A percentile compares a stretch with the other conserved stretches of the same genome.
These are phyloP conservation scores for Ceratocystis harringtonii DNA, from an alignment of 2,329 filamentous ascomycete genomes.

Conservation along the genomic window DNA sequence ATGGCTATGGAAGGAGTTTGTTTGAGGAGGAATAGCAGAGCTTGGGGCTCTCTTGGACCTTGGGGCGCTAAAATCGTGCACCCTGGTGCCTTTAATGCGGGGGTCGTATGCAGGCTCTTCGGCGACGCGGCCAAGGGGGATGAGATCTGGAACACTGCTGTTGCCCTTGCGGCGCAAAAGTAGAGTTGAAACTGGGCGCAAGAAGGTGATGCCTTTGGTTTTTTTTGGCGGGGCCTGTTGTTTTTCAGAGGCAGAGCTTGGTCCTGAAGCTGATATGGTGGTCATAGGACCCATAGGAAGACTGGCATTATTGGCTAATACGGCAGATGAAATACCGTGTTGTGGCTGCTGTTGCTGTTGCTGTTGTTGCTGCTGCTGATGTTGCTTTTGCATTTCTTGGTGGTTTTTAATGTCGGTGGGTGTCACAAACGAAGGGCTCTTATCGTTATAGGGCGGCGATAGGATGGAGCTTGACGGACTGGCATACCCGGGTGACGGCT, in stretches of 20 bases:
- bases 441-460: conserved; percentile 19
- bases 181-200: conserved; percentile 44
- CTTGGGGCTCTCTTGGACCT: conserved; percentile 26
- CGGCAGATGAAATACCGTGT: not conserved
- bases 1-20: not conserved
- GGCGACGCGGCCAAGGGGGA: conserved; percentile 26
- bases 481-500: conserved; percentile 13
- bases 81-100: conserved; percentile 45
- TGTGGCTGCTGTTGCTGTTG: conserved; percentile 17
- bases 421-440: conserved; percentile 32
- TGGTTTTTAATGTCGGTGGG: conserved; percentile 34
- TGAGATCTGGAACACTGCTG: conserved; percentile 33
- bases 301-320: not conserved
- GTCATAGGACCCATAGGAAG: not conserved
- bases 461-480: conserved; percentile 10
- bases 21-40: conserved; percentile 12
- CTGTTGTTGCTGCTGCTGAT: conserved; percentile 10
- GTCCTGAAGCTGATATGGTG: conserved; percentile 19
- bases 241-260: conserved; percentile 27
- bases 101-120: conserved; percentile 43
- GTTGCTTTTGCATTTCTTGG: conserved; percentile 19
- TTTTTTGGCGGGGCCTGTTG: conserved; percentile 27
- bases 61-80: conserved; percentile 52
- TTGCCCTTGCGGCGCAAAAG: conserved; percentile 41
- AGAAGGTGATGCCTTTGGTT: conserved; percentile 41